Conservation (phyloP, 2,329 filamentous ascomycete species). For the Fusarium nisikadoi region DNA sequence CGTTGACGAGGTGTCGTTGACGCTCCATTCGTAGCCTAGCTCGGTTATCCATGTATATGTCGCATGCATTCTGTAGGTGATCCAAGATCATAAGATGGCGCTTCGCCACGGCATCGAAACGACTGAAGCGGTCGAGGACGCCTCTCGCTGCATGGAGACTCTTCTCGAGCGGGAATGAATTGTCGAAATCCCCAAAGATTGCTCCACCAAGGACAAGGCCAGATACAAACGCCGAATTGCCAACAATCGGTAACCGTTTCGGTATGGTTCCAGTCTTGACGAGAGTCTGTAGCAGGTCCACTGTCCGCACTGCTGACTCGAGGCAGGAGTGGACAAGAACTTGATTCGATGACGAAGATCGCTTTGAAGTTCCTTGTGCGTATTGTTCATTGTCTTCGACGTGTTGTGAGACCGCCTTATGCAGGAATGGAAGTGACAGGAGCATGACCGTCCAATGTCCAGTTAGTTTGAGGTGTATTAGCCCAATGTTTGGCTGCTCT, state of each 20-base stretch:
- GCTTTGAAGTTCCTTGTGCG: constrained; percentile 7
- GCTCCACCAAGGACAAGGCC: constrained; percentile 57
- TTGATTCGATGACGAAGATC: constrained; percentile 25
- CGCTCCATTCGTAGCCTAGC: constrained; percentile 40
- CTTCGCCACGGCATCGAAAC: constrained; percentile 35
- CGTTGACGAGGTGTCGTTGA: constrained; percentile 38
- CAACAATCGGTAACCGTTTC: constrained; percentile 56
- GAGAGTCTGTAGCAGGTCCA: constrained; percentile 53
- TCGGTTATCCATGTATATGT: constrained; percentile 37
- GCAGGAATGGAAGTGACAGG: constrained; percentile 50
- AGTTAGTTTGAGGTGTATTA: constrained; percentile 49
- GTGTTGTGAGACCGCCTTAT: constrained; percentile 44
- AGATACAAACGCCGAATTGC: constrained; percentile 58
- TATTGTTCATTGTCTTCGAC: constrained; percentile 30
- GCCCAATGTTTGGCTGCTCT: constrained; percentile 39
- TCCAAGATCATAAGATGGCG: constrained; percentile 40
- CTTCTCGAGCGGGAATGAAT: constrained; percentile 45
- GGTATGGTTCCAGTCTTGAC: constrained; percentile 49
- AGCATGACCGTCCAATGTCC: constrained; percentile 55
- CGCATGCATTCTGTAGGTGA: constrained; percentile 39
- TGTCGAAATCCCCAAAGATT: constrained; percentile 57
- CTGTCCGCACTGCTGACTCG: constrained; percentile 49
- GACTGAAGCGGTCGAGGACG: constrained; percentile 40
- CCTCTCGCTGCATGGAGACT: constrained; percentile 38
- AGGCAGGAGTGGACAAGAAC: constrained; percentile 49